These are phyloP conservation scores for Malus hybrid DNA, from an alignment of 331 rosid genomes.

Conservation along the genomic window DNA sequence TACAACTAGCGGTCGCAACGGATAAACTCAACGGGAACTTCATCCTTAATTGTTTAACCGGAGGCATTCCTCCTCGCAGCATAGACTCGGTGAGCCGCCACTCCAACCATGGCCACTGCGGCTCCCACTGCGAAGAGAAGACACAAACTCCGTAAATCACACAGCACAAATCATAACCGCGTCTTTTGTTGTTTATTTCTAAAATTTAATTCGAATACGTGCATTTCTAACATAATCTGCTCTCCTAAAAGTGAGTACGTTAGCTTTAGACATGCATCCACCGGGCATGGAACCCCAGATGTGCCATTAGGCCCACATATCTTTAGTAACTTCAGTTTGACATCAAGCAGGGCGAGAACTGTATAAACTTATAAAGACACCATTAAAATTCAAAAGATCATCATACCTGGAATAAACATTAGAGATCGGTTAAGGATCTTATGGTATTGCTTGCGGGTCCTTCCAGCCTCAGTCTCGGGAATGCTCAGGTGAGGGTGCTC, in stretches of 20 bases:
- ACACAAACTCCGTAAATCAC: background rate
- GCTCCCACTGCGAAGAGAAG: constrained; percentile 68
- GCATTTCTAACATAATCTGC: background rate
- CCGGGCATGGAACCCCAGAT: background rate
- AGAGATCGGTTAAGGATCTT: constrained; percentile 72
- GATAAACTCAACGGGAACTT: background rate
- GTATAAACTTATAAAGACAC: background rate
- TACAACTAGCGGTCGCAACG: background rate
- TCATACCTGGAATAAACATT: constrained; percentile 77
- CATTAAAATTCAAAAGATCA: constrained; percentile 1
- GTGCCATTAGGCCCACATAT: background rate
- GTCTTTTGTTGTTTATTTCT: background rate
- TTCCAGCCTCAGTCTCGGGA: constrained; percentile 99
- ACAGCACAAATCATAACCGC: background rate
- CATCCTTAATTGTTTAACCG: constrained; percentile 22
- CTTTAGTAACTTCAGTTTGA: background rate
- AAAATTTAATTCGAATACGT: background rate
- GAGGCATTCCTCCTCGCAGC: constrained; percentile 74
- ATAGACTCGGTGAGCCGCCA: constrained; percentile 84
- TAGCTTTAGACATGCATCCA: background rate
- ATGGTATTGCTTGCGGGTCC: constrained; percentile 85
- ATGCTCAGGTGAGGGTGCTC: constrained; percentile 96
- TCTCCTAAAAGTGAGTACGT: background rate
- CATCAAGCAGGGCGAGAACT: background rate
- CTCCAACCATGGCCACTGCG: constrained; percentile 70